These are phyloP conservation scores for Inonotus hispidus DNA, from an alignment of 1,284 basidiomycete species.

Conservation along the genomic window DNA sequence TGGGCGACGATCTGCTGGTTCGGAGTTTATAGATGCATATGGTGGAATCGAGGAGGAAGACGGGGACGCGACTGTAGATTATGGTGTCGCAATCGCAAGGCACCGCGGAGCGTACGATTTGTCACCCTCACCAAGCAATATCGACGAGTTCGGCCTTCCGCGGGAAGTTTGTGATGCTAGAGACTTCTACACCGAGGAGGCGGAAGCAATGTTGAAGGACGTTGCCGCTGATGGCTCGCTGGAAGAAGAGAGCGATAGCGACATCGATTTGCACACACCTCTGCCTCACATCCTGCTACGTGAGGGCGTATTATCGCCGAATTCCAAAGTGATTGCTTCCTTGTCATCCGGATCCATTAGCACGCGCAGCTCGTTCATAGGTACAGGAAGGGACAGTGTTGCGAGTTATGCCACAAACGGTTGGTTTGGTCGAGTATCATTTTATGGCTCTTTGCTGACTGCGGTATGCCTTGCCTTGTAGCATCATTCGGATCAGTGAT, in stretches of 20 bases:
- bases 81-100: slow-evolving; percentile 17
- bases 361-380: neutral
- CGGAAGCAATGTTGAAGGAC: neutral
- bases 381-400: slow-evolving; percentile 8
- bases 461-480: slow-evolving; percentile 28
- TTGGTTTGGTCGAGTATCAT: slow-evolving; percentile 15
- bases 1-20: neutral
- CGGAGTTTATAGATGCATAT: slow-evolving; percentile 12
- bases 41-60: slow-evolving; percentile 13
- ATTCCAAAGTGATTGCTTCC: slow-evolving; percentile 58
- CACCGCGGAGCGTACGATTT: slow-evolving; percentile 17
- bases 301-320: slow-evolving; percentile 67
- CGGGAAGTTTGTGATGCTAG: neutral
- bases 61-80: slow-evolving; percentile 11
- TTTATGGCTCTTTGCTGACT: slow-evolving; percentile 26
- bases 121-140: neutral
- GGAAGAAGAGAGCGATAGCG: slow-evolving; percentile 53
- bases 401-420: slow-evolving; percentile 13
- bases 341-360: slow-evolving; percentile 21
- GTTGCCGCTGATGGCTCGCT: slow-evolving; percentile 21
- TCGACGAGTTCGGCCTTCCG: slow-evolving; percentile 10
- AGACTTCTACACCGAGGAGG: neutral
- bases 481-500: slow-evolving; percentile 31
- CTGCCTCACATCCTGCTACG: slow-evolving; percentile 73
- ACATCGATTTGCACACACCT: slow-evolving; percentile 71